A percentile compares a stretch with the other conserved stretches of the same genome.
Evolutionary conservation across 768 basidiomycete genomes (phyloP).

Genomic region (Tricholoma matsutake): DNA sequence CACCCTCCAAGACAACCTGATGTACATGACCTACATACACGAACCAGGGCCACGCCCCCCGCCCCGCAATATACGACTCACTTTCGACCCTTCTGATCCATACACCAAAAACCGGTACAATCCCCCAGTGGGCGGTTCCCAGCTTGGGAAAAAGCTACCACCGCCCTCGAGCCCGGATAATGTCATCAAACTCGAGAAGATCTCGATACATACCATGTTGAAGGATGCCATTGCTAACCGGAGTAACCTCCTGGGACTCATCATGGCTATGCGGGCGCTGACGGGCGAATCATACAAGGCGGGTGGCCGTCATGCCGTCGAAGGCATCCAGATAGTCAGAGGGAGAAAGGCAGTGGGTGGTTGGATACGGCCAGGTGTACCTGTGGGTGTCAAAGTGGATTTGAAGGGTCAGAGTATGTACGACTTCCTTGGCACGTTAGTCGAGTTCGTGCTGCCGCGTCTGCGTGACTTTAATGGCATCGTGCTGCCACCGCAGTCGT

Average conservation of each 20-base stretch:
- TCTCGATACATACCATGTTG: constrained; percentile 83
- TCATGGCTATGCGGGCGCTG: constrained; percentile 85
- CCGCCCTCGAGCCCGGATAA: constrained; percentile 66
- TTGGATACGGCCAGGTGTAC: constrained; percentile 82
- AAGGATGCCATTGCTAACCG: constrained; percentile 76
- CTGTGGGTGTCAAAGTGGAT: constrained; percentile 87
- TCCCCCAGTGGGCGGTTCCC: constrained; percentile 69
- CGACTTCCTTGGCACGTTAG: constrained; percentile 83
- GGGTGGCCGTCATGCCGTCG: constrained; percentile 63
- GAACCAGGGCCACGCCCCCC: constrained; percentile 50
- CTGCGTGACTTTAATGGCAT: constrained; percentile 88
- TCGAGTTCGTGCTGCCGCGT: constrained; percentile 94
- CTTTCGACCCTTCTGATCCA: constrained; percentile 74
- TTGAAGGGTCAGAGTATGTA: constrained; percentile 92
- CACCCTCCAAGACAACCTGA: constrained; percentile 80
- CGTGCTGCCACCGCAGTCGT: constrained; percentile 68
- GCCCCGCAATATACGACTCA: constrained; percentile 58
- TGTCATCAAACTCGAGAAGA: constrained; percentile 74
- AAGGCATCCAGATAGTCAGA: constrained; percentile 78
- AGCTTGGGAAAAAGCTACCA: constrained; percentile 63
- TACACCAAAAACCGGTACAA: constrained; percentile 79
- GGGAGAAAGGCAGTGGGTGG: constrained; percentile 69
- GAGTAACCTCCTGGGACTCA: constrained; percentile 71
- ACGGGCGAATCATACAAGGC: constrained; percentile 77
- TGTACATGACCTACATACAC: constrained; percentile 95